Base-by-base conservation (phyloP, 768 basidiomycete species). In the Mycena alexandri region DNA sequence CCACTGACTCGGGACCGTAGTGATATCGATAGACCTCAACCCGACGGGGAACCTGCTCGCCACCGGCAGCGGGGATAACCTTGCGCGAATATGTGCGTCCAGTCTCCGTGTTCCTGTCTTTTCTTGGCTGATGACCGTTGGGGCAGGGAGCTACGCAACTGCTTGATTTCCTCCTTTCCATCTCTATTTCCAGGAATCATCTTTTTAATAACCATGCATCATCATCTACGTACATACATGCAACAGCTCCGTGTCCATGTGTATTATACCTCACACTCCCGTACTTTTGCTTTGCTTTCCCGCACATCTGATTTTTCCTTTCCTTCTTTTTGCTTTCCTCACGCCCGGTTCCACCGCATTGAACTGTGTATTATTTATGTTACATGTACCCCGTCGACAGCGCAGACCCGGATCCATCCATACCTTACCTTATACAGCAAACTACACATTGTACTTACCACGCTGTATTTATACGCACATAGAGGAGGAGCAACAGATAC, bases 51-150 rank as follows among this genome's bases (percentile, higher is more conserved):
- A 80, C 61, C 74, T 83, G 17, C 74, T 87, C 48, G 86, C 85
- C 8, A 86, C 86, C 13, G 86, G 86, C 1, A 85, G 85, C 68
- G 86, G 86, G 12, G 86, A 87, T 72, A 84, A 83, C 78, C 81
- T 83, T 53, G 86, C 85, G 16, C 80, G 85, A 73, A 86, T 87
- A 80, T 87, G 86, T 87, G 58, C 53, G 85, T 81, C 48, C 36
- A 24, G 38, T 61, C 24, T 56, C 22, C 57, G 50, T 58, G 29
- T 10, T 47, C 54, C 8, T 38, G 11, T 42, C 12, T 52, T 24
- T 16, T 61, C 0, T 21, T 24, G 41, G 24, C 48, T 57, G 17
- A 53, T 16, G 14, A 16, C 4, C 17, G 8, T 46, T 13, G 19
- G 34, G 9, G 22, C 51, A 75, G 74, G 74, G 74, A 75, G 72